Base-by-base conservation (phyloP, 1,284 basidiomycete genomes). In the Chalciporus piperatoides region DNA sequence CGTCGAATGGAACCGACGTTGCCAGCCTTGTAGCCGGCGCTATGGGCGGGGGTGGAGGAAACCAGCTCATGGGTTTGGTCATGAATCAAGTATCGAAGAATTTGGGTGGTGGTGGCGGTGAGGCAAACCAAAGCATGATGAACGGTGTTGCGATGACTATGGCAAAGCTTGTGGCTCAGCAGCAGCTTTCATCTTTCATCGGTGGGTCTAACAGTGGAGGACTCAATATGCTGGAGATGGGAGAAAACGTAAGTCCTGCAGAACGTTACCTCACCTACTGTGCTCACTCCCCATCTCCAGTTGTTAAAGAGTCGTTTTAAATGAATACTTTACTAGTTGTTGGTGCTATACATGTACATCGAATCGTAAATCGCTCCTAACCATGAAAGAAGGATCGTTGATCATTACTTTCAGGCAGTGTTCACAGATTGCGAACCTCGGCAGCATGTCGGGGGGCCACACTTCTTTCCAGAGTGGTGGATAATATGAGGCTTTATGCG, bases 141-240 rank as follows among this genome's bases (percentile, higher is more conserved):
- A 90, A 86, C 57, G 78, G 85, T 12, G 91, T 90, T 40, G 90
- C 85, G 3, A 84, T 85, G 80, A 91, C 86, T 1, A 80, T 90
- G 50, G 84, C 92, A 80, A 92, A 93, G 70, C 72, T 92, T 10
- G 62, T 86, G 52, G 80, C 84, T 47, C 79, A 86, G 64, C 80
- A 78, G 39, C 84, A 87, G 69, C 73, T 86, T 53, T 70, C 77
- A 38, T 59, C 69, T 7, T 64, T 68, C 2, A 71, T 69, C 21
- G 84, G 84, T 6, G 84, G 84, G 0, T 64, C 74, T 12, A 78
- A 81, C 63, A 86, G 82, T 24, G 87, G 88, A 42, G 86, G 86
- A 6, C 60, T 88, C 14, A 23, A 78, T 27, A 61, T 74, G 14
- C 56, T 91, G 46, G 70, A 82, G 70, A 61, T 78, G 85, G 70